A percentile compares a stretch with the other conserved stretches of the same genome.
phyloP scores from a whole-genome alignment of 257 asterid species.

The Leonotis leonurus region DNA sequence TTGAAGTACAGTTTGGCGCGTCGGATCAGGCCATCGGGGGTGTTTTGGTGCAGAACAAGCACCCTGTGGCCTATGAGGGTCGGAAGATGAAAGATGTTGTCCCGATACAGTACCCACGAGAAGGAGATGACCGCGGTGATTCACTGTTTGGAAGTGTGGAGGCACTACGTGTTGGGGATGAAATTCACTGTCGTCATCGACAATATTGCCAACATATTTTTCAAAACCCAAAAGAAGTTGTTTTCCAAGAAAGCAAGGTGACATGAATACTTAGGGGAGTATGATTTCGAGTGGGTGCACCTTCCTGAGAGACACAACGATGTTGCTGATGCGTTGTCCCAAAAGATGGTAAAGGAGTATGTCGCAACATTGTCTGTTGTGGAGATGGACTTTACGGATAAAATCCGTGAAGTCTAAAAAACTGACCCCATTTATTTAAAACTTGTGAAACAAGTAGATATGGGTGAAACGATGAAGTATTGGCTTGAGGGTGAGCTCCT shows the following conservation, averaged over 20 bases:
- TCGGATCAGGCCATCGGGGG: too few species aligned
- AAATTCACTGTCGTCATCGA: neutral
- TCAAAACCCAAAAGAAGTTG: neutral
- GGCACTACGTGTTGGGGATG: neutral
- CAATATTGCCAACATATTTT: neutral
- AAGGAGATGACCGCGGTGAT: too few species aligned
- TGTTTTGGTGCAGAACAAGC: too few species aligned
- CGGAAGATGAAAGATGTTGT: too few species aligned
- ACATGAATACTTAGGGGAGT: neutral
- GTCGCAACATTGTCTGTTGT: neutral
- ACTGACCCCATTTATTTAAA: neutral
- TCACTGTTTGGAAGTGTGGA: neutral
- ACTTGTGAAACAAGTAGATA: neutral
- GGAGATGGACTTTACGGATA: neutral
- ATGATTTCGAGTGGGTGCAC: neutral
- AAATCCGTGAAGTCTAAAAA: neutral
- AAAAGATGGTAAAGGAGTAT: neutral
- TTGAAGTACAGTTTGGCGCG: too few species aligned
- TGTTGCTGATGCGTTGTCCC: neutral
- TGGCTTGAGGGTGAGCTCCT: neutral
- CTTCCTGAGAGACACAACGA: neutral
- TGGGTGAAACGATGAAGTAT: neutral
- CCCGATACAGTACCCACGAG: too few species aligned
- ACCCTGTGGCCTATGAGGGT: too few species aligned
- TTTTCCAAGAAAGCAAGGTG: neutral